Evolutionary conservation across 2,329 filamentous ascomycete genomes (phyloP).

Genomic region (Cercospora berteroae): DNA sequence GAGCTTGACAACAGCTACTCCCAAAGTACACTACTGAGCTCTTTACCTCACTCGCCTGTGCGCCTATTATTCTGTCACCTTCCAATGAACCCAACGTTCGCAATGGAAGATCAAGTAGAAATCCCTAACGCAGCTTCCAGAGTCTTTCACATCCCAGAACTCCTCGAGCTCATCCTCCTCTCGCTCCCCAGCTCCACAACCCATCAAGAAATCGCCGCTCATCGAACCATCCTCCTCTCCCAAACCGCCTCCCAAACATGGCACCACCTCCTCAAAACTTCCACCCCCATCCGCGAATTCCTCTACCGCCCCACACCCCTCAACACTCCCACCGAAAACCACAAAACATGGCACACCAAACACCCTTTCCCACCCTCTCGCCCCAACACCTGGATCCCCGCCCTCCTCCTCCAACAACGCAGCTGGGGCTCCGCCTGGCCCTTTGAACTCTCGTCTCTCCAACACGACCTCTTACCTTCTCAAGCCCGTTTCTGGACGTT

Average conservation of each 20-base stretch:
- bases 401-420: slow-evolving; percentile 24
- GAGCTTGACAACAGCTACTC: background rate
- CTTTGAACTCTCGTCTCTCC: slow-evolving; percentile 16
- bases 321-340: slow-evolving; percentile 1
- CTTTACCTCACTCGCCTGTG: background rate
- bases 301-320: slow-evolving; percentile 23
- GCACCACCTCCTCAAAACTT: slow-evolving; percentile 19
- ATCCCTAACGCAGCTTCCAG: slow-evolving; percentile 8
- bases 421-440: slow-evolving; percentile 29
- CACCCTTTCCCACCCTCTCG: slow-evolving; percentile 18
- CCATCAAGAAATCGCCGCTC: slow-evolving; percentile 23
- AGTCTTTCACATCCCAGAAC: slow-evolving; percentile 25
- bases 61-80: background rate
- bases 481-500: slow-evolving; percentile 26
- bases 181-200: slow-evolving; percentile 19
- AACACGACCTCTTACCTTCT: slow-evolving; percentile 15
- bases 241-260: slow-evolving; percentile 22
- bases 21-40: background rate
- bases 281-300: slow-evolving; percentile 20
- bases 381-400: slow-evolving; percentile 28
- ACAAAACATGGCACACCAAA: slow-evolving; percentile 17
- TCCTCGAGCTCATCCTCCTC: slow-evolving; percentile 23
- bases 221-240: slow-evolving; percentile 19
- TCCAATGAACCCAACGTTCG: background rate
- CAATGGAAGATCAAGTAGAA: background rate